These are phyloP conservation scores for Crithidia expoeki DNA, from an alignment of 208 protist genomes.

Conservation along the genomic window DNA sequence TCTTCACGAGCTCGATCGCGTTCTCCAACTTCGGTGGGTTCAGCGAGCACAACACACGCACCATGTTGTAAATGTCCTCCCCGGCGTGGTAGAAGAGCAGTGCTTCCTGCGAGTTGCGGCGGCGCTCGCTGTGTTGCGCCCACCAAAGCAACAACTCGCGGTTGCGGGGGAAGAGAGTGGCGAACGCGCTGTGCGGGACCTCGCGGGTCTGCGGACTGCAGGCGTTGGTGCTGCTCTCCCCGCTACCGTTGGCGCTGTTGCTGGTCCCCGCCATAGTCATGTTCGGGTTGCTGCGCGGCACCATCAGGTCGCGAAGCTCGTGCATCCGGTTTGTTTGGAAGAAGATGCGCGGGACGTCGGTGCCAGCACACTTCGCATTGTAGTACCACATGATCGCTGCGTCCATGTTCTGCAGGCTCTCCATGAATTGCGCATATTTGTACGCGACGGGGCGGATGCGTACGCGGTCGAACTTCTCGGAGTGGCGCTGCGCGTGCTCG, in stretches of 20 bases:
- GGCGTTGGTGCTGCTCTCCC: neutral
- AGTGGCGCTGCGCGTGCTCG: constrained; percentile 92
- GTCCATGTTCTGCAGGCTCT: constrained; percentile 92
- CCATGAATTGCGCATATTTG: constrained; percentile 95
- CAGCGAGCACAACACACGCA: constrained; percentile 90
- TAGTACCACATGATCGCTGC: constrained; percentile 92
- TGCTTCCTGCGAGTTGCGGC: constrained; percentile 84
- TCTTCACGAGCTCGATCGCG: constrained; percentile 84
- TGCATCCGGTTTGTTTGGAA: constrained; percentile 81
- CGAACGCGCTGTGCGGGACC: constrained; percentile 44
- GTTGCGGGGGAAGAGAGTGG: constrained; percentile 70
- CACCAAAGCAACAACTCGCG: constrained; percentile 92
- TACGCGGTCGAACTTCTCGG: constrained; percentile 92
- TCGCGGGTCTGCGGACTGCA: constrained; percentile 4
- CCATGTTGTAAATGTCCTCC: constrained; percentile 88
- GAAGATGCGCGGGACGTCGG: constrained; percentile 95
- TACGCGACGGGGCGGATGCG: constrained; percentile 93
- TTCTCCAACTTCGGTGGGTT: constrained; percentile 79
- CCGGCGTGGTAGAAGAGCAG: constrained; percentile 90
- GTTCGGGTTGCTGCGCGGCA: constrained; percentile 30
- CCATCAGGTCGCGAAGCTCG: constrained; percentile 89
- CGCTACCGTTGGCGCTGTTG: constrained; percentile 7
- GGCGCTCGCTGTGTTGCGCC: constrained; percentile 92
- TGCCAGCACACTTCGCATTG: constrained; percentile 86
- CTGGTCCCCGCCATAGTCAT: constrained; percentile 13